Conservation (phyloP, 2,329 filamentous ascomycete genomes). For the Pestalotiopsis sp. region DNA sequence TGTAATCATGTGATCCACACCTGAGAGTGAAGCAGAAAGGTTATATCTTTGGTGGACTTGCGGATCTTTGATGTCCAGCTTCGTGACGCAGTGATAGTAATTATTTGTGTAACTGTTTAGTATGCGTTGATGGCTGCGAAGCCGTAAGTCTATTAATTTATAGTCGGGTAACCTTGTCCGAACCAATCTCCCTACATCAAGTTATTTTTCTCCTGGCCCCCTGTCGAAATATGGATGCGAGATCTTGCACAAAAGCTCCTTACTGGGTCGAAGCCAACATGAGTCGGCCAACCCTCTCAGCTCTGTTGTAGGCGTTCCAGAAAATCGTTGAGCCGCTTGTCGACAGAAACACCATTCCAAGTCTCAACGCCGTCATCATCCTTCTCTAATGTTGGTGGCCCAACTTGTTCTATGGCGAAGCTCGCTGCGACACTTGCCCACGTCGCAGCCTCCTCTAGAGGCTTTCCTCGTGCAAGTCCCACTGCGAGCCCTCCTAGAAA, state of each 20-base stretch:
- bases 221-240: neutral
- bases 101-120: neutral
- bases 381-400: constrained; percentile 65
- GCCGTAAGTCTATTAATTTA: neutral
- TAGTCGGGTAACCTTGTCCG: neutral
- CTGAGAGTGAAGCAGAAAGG: too few relatives aligned
- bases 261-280: neutral
- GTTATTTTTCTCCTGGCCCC: neutral
- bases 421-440: constrained; percentile 86
- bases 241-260: neutral
- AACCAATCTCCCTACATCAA: neutral
- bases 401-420: constrained; percentile 93
- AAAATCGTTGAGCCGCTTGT: constrained; percentile 56
- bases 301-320: constrained; percentile 36
- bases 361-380: constrained; percentile 51
- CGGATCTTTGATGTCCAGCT: too few relatives aligned
- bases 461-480: constrained; percentile 60
- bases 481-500: constrained; percentile 71
- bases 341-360: constrained; percentile 63
- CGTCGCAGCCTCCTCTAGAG: constrained; percentile 70
- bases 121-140: neutral
- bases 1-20: neutral
- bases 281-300: neutral
- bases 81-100: neutral
- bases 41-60: too few relatives aligned